phyloP scores from a whole-genome alignment of 257 asterid genomes.

The Coffea eugenioides region DNA sequence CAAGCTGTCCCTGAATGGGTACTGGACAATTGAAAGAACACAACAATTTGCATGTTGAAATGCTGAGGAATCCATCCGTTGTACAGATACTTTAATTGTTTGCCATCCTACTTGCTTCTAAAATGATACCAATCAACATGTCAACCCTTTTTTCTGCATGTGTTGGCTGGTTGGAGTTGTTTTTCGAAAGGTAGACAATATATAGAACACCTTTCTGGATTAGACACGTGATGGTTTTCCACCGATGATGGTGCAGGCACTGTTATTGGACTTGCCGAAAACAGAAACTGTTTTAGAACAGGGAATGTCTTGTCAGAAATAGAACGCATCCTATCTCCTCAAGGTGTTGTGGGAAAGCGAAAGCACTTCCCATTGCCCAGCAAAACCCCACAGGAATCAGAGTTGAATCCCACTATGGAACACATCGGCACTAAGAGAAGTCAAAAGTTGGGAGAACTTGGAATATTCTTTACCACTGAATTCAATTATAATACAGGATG shows the following conservation, averaged over 20 bases:
- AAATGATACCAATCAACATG: background rate
- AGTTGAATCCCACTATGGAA: background rate
- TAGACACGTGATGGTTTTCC: background rate
- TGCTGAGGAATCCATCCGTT: background rate
- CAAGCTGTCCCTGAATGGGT: conserved; percentile 10
- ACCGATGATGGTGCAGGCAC: conserved; percentile 13
- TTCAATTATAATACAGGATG: conserved; percentile 4
- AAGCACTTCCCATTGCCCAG: background rate
- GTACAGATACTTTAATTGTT: background rate
- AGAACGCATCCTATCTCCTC: background rate
- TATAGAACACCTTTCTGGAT: background rate
- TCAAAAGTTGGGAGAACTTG: background rate
- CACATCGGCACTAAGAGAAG: background rate
- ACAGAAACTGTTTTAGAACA: background rate
- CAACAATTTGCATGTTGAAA: background rate
- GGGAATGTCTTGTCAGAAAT: conserved; percentile 6
- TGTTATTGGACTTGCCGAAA: background rate
- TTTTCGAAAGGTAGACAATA: conserved; percentile 7
- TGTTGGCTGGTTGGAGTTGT: conserved; percentile 2
- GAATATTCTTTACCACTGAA: background rate
- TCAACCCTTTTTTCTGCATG: conserved; percentile 3
- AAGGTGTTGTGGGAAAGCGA: background rate
- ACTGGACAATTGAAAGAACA: background rate
- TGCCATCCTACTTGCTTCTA: background rate
- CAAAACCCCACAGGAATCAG: background rate